phyloP scores from a whole-genome alignment of 306 rosid genomes.

The Castanea mollissima region DNA sequence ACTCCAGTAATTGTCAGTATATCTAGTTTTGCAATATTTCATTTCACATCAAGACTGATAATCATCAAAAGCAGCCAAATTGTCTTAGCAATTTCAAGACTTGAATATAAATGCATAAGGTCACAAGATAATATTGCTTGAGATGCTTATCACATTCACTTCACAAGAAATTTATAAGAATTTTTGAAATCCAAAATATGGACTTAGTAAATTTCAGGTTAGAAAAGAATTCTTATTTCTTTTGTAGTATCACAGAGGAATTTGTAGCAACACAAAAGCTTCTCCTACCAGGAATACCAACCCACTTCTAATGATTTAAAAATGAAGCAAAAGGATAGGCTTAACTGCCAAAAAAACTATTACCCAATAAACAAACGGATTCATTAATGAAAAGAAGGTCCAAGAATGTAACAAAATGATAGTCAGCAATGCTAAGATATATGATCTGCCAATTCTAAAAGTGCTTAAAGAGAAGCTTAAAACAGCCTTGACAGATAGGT shows the following conservation, averaged over 20 bases:
- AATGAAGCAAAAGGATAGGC: not conserved
- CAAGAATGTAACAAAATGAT: not conserved
- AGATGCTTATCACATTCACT: not conserved
- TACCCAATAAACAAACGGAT: not conserved
- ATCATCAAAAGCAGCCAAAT: not conserved
- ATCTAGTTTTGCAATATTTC: not conserved
- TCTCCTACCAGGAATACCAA: too few species aligned
- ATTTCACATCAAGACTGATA: not conserved
- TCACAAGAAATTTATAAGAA: not conserved
- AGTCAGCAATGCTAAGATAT: conserved; percentile 15
- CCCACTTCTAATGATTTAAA: not conserved
- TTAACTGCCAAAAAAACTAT: not conserved
- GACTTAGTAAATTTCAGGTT: not conserved
- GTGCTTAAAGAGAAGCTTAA: conserved; percentile 10
- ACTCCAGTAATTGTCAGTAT: not conserved
- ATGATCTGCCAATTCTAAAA: conserved; percentile 9
- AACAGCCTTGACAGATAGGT: conserved; percentile 21
- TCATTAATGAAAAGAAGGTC: not conserved
- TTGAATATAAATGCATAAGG: not conserved
- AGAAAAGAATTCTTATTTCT: not conserved
- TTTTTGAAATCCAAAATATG: not conserved
- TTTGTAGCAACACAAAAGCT: not conserved
- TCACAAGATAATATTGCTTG: not conserved
- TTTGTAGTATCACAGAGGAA: not conserved
- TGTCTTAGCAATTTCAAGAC: not conserved